These are phyloP conservation scores for Mycena vitilis DNA, from an alignment of 768 basidiomycete genomes.

Conservation along the genomic window DNA sequence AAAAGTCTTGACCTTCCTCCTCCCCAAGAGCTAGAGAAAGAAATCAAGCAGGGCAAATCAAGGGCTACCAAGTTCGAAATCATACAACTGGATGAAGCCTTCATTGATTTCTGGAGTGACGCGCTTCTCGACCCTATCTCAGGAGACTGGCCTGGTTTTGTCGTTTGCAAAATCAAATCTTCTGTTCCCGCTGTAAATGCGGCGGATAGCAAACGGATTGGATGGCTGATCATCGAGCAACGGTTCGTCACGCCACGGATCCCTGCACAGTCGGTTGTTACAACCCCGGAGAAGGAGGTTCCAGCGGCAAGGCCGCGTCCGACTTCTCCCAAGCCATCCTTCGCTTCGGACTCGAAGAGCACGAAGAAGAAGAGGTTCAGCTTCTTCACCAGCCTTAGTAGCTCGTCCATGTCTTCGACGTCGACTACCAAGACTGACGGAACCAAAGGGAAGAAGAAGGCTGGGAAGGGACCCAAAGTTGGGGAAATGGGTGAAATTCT, in stretches of 20 bases:
- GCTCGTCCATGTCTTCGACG: slow-evolving; percentile 45
- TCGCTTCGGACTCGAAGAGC: slow-evolving; percentile 59
- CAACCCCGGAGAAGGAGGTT: slow-evolving; percentile 34
- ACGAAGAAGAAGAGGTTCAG: slow-evolving; percentile 73
- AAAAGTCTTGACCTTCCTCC: slow-evolving; percentile 44
- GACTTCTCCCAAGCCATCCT: slow-evolving; percentile 57
- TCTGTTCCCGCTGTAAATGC: slow-evolving; percentile 42
- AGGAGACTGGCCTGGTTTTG: slow-evolving; percentile 73
- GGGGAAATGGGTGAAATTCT: slow-evolving; percentile 82
- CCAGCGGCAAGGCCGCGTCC: slow-evolving; percentile 43
- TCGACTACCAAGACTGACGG: slow-evolving; percentile 45
- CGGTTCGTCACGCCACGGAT: slow-evolving; percentile 55
- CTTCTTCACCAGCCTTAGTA: slow-evolving; percentile 61
- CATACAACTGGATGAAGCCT: slow-evolving; percentile 81
- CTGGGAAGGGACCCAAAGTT: slow-evolving; percentile 51
- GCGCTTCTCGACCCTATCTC: slow-evolving; percentile 77
- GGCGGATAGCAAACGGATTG: slow-evolving; percentile 53
- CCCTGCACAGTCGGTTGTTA: slow-evolving; percentile 39
- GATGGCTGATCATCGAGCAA: slow-evolving; percentile 81
- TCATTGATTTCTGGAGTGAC: slow-evolving; percentile 87
- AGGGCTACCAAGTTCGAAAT: slow-evolving; percentile 57
- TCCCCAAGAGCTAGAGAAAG: slow-evolving; percentile 26
- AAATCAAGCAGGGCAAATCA: slow-evolving; percentile 45
- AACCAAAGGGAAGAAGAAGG: slow-evolving; percentile 50
- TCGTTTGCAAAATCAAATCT: slow-evolving; percentile 75